These are phyloP conservation scores for Sclerotinia glacialis DNA, from an alignment of 2,329 filamentous ascomycete species.

Conservation along the genomic window DNA sequence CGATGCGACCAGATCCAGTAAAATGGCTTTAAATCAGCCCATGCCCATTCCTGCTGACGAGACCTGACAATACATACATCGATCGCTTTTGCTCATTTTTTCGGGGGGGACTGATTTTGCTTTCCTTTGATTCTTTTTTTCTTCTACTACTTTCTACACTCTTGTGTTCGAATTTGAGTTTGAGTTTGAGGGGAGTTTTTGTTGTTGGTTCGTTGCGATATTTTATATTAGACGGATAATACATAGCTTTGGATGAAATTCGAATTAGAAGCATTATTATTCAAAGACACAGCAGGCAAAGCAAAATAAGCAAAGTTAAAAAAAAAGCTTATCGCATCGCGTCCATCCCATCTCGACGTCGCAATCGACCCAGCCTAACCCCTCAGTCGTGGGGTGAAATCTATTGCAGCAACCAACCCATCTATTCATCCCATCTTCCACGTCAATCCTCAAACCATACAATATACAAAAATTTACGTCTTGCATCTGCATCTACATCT, in stretches of 20 bases:
- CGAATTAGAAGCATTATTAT: not conserved
- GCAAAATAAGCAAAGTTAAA: not conserved
- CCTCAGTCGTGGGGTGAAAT: slow-evolving; percentile 16
- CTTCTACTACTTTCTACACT: not conserved
- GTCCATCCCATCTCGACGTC: slow-evolving; percentile 5
- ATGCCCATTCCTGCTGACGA: slow-evolving; percentile 36
- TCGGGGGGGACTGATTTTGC: no score
- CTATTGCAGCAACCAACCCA: not conserved
- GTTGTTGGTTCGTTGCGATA: not conserved
- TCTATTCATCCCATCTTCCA: not conserved
- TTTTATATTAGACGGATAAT: not conserved
- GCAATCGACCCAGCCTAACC: not conserved
- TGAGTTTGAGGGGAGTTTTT: not conserved
- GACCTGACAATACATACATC: slow-evolving; percentile 1
- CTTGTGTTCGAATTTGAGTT: not conserved
- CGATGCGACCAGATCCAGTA: not conserved
- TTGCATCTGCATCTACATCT: no score
- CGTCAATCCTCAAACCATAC: not conserved
- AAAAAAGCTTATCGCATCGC: slow-evolving; percentile 14
- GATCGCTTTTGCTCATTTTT: slow-evolving; percentile 11
- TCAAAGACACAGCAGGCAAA: no score
- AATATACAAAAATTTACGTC: not conserved
- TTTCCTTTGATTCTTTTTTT: not conserved
- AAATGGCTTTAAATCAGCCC: slow-evolving; percentile 31
- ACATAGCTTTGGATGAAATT: not conserved